Evolutionary conservation across 768 basidiomycete species (phyloP).

Genomic region (Astraeus odoratus): DNA sequence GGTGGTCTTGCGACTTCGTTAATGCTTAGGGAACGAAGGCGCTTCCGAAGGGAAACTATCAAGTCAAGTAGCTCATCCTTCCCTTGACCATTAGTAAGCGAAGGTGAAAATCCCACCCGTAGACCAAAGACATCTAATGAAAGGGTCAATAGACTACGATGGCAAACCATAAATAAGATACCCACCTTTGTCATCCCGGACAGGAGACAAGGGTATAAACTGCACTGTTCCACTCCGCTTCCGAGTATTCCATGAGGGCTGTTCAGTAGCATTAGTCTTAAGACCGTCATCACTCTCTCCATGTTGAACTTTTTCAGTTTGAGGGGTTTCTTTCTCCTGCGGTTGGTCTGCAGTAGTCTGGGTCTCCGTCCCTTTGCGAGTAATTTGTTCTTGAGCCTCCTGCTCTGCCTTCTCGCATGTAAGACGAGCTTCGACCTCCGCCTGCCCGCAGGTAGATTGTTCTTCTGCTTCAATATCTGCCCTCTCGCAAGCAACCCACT

Average conservation of each 20-base stretch:
- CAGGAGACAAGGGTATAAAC: conserved; percentile 1
- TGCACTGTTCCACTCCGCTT: neutral
- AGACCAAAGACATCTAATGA: conserved; percentile 54
- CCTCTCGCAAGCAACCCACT: neutral
- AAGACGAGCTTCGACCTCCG: neutral
- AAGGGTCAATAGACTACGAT: conserved; percentile 3
- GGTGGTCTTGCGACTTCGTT: conserved; percentile 44
- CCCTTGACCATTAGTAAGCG: conserved; percentile 31
- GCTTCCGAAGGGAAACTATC: conserved; percentile 50
- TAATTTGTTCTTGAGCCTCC: conserved; percentile 3
- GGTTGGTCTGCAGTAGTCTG: neutral
- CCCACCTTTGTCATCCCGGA: conserved; percentile 20
- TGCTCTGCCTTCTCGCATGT: neutral
- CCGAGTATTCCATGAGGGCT: neutral
- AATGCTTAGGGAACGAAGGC: conserved; percentile 55
- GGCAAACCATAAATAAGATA: neutral
- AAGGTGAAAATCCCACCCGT: conserved; percentile 30
- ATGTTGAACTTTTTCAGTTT: conserved; percentile 1
- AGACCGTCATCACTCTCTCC: neutral
- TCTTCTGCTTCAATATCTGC: neutral
- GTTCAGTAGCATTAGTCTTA: neutral
- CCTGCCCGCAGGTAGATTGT: neutral
- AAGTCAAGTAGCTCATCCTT: conserved; percentile 40
- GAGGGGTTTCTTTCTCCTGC: neutral
- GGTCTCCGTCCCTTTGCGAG: conserved; percentile 2